Evolutionary conservation across 495 filamentous ascomycete species (phyloP).

Genomic region (Aspergillus mulundensis): DNA sequence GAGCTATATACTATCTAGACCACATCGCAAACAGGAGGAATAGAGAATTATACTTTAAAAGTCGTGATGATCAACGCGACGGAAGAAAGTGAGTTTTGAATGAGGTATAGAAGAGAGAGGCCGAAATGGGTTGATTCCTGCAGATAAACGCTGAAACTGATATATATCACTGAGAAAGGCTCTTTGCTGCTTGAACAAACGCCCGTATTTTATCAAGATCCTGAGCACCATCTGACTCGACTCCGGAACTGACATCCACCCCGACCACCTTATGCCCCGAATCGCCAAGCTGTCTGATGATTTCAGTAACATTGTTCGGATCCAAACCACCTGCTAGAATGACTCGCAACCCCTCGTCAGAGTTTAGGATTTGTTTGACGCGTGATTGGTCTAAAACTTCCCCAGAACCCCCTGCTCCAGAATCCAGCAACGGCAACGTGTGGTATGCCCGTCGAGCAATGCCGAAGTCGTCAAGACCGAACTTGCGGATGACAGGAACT

Average conservation of each 20-base stretch:
- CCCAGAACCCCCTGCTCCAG: conserved; percentile 78
- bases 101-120: neutral
- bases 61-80: too few species aligned
- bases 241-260: conserved; percentile 91
- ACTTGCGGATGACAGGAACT: conserved; percentile 83
- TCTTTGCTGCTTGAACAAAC: conserved; percentile 75
- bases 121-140: neutral
- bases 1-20: too few species aligned
- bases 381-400: conserved; percentile 62
- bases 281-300: conserved; percentile 54
- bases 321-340: conserved; percentile 81
- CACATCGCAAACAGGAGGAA: too few species aligned
- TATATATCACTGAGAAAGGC: conserved; percentile 24
- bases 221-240: conserved; percentile 80
- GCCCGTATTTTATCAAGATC: conserved; percentile 74
- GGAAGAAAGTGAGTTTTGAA: neutral
- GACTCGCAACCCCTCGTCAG: conserved; percentile 61
- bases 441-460: conserved; percentile 77
- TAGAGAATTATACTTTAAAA: too few species aligned
- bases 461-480: conserved; percentile 65
- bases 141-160: conserved; percentile 1
- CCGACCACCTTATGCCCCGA: conserved; percentile 61
- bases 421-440: conserved; percentile 76
- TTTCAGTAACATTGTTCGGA: conserved; percentile 65
- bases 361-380: conserved; percentile 57